Conservation (phyloP, 2,329 filamentous ascomycete species). For the Trichoderma citrinoviride region DNA sequence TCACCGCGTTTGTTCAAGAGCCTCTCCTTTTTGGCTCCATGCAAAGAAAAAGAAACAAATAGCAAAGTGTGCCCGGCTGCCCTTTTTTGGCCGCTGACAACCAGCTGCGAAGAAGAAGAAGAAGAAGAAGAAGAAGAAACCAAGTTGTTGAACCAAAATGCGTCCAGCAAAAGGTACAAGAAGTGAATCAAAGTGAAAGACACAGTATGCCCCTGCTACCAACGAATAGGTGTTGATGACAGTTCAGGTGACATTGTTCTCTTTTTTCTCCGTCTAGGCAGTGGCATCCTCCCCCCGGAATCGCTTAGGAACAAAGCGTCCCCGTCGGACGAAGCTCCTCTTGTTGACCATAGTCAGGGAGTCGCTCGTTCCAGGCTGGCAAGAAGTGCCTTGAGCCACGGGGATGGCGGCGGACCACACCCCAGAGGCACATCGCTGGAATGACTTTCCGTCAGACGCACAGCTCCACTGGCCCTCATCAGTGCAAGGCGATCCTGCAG, state of each 20-base stretch:
- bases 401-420: conserved; percentile 49
- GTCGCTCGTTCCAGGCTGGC: conserved; percentile 35
- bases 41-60: background rate
- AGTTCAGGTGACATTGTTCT: background rate
- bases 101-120: background rate
- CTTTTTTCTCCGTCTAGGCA: background rate
- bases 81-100: conserved; percentile 3
- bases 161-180: conserved; percentile 8
- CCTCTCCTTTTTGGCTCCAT: background rate
- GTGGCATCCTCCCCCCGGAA: background rate
- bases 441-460: conserved; percentile 48
- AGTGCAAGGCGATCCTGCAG: conserved; percentile 45
- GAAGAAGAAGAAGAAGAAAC: background rate
- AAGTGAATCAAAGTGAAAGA: background rate
- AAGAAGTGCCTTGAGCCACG: conserved; percentile 55
- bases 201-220: too few relatives aligned
- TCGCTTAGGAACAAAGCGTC: background rate
- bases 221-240: background rate
- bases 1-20: background rate
- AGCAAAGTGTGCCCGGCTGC: background rate
- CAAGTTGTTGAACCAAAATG: background rate
- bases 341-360: conserved; percentile 27
- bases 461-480: conserved; percentile 60
- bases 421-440: conserved; percentile 62
- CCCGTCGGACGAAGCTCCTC: background rate